A percentile compares a stretch with the other conserved stretches of the same genome.
Conservation (phyloP, 441 rosid species). For the Rhodomyrtus psidioides region DNA sequence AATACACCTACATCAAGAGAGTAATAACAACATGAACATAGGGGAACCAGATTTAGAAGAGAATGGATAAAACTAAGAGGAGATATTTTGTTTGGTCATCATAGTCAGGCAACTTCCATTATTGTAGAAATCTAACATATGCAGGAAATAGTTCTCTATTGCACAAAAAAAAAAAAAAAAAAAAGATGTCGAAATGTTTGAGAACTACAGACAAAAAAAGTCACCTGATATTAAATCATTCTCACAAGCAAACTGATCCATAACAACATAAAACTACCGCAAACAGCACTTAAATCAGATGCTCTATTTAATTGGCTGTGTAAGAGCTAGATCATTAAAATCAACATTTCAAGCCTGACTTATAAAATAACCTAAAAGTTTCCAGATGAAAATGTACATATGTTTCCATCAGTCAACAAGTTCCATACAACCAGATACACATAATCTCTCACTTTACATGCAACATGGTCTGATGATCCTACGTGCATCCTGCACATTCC, state of each 20-base stretch:
- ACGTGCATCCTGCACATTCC: not conserved
- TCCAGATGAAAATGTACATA: not conserved
- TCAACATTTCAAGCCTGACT: not conserved
- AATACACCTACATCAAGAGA: constrained; percentile 51
- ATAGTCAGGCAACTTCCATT: not conserved
- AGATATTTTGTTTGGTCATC: not conserved
- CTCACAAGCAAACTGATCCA: not conserved
- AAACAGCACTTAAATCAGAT: not conserved
- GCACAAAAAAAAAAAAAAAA: not conserved
- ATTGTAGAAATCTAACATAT: not conserved
- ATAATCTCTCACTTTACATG: not conserved
- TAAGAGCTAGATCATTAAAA: not conserved
- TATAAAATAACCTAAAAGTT: not conserved
- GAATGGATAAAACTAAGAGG: not conserved
- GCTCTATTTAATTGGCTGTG: not conserved
- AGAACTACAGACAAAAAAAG: not conserved
- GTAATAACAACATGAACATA: not conserved
- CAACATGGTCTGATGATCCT: not conserved
- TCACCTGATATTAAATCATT: not conserved
- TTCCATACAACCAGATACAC: not conserved
- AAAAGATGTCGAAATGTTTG: not conserved
- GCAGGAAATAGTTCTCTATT: not conserved
- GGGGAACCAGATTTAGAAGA: not conserved
- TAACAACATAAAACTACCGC: not conserved
- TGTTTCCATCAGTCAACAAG: not conserved